Percentiles rank a stretch among this genome's conserved stretches.
Conservation (phyloP, 1,284 basidiomycete genomes). For the Irpex rosettiformis region DNA sequence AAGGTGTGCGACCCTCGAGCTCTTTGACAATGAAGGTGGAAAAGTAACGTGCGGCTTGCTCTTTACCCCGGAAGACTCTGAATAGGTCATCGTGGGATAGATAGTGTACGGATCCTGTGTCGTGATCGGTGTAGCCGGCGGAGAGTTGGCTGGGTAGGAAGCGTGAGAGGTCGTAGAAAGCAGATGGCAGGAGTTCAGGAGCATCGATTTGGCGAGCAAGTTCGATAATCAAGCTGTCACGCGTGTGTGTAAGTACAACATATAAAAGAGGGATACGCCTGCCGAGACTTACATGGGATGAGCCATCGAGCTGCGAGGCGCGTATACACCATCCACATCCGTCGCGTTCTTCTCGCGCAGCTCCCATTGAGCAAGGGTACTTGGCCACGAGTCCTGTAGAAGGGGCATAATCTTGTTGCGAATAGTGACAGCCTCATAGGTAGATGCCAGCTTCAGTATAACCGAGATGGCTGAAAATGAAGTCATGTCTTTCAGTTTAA, state of each 20-base stretch:
- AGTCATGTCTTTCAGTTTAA: slow-evolving; percentile 35
- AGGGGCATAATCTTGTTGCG: slow-evolving; percentile 50
- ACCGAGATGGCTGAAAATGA: slow-evolving; percentile 49
- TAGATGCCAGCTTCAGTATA: slow-evolving; percentile 59
- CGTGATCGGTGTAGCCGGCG: slow-evolving; percentile 28
- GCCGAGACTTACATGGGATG: slow-evolving; percentile 57
- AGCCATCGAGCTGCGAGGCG: slow-evolving; percentile 48
- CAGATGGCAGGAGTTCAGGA: slow-evolving; percentile 40
- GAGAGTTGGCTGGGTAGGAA: slow-evolving; percentile 40
- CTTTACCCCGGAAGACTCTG: slow-evolving; percentile 59
- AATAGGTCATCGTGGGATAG: slow-evolving; percentile 55
- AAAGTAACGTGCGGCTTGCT: slow-evolving; percentile 65
- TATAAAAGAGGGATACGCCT: slow-evolving; percentile 2
- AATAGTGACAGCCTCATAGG: slow-evolving; percentile 54
- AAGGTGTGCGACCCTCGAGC: slow-evolving; percentile 57
- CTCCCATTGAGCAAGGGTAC: slow-evolving; percentile 58
- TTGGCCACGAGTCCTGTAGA: slow-evolving; percentile 54
- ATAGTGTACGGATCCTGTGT: slow-evolving; percentile 22
- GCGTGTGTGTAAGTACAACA: slow-evolving; percentile 28
- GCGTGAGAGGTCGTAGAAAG: slow-evolving; percentile 52
- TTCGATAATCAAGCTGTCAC: slow-evolving; percentile 39
- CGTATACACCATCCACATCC: slow-evolving; percentile 45
- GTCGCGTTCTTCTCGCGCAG: slow-evolving; percentile 52
- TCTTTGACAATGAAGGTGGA: slow-evolving; percentile 71
- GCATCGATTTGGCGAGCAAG: slow-evolving; percentile 39